Base-by-base conservation (phyloP, 2,329 filamentous ascomycete genomes). In the Botryotinia convoluta region DNA sequence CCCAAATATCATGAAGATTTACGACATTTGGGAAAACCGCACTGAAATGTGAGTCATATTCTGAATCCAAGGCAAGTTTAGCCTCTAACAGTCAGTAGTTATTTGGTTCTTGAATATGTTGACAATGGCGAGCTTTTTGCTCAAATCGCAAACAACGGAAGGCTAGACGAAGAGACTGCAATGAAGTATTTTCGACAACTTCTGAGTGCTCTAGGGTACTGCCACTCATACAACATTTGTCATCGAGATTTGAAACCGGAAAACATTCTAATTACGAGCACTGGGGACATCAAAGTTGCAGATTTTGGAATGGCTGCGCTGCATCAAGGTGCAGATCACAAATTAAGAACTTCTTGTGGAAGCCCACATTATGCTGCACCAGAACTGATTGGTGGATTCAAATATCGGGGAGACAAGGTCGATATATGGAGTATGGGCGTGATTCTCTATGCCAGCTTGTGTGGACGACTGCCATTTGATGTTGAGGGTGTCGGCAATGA, bases 251-350 rank as follows among this genome's bases (percentile, higher is more conserved):
- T 99, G 71, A 99, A 99, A 83, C 96, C 95, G 0, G 96, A 99
- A 83, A 99, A 99, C 79, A 98, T 99, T 63, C 86, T 99, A 29
- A 87, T 99, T 69, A 94, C 94, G 73, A 85, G 86, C 4, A 85
- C 91, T 64, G 88, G 91, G 71, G 90, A 93, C 73, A 90, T 98
- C 82, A 99, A 98, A 83, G 91, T 99, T 78, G 95, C 95, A 69
- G 96, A 99, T 82, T 99, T 99, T 82, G 95, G 96, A 60, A 98
- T 99, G 95, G 96, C 96, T 62, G 95, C 95, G 5, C 86, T 98
- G 60, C 89, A 91, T 76, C 95, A 98, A 81, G 93, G 93, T 5
- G 87, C 89, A 37, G 91, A 90, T 14, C 91, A 94, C 77, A 91
- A 91, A 80, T 87, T 99, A 42, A 92, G 89, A 73, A 98, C 96